A percentile compares a stretch with the other conserved stretches of the same genome.
phyloP scores from a whole-genome alignment of 345 rosid species.

The Eucalyptus leucophloia region DNA sequence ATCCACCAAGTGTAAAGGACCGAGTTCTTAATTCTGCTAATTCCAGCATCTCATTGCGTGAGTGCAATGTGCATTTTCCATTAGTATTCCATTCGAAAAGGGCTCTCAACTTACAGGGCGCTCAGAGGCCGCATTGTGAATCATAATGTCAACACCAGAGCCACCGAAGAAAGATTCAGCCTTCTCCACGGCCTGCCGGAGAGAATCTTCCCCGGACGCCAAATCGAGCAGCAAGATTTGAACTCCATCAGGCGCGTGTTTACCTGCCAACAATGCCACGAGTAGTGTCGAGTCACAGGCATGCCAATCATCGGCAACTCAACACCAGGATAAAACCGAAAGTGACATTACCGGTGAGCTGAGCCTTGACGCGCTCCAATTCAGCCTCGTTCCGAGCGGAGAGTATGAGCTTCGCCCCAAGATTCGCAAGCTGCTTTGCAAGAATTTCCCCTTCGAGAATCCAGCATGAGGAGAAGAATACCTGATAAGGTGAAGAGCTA shows the following conservation, averaged over 20 bases:
- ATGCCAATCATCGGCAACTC: neutral
- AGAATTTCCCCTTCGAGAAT: conserved; percentile 61
- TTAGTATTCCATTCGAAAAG: neutral
- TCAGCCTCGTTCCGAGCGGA: conserved; percentile 78
- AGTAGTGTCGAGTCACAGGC: neutral
- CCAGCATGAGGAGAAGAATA: neutral
- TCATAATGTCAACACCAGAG: conserved; percentile 72
- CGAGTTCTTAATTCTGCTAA: neutral
- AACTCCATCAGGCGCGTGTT: conserved; percentile 64
- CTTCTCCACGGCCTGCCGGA: conserved; percentile 51
- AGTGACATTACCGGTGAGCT: conserved; percentile 48
- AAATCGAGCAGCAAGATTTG: conserved; percentile 78
- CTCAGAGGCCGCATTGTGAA: conserved; percentile 92
- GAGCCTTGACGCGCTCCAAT: conserved; percentile 55
- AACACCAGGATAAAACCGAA: neutral
- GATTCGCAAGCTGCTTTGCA: conserved; percentile 69
- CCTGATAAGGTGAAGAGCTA: neutral
- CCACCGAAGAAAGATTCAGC: conserved; percentile 60
- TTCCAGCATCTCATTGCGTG: neutral
- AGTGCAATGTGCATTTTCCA: neutral
- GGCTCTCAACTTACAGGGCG: conserved; percentile 58
- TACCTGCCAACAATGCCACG: conserved; percentile 33
- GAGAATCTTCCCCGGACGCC: conserved; percentile 66
- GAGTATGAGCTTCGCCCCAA: conserved; percentile 90
- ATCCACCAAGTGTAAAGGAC: neutral